Conservation (phyloP, 75 land plant genomes). For the Cryptomeria japonica region DNA sequence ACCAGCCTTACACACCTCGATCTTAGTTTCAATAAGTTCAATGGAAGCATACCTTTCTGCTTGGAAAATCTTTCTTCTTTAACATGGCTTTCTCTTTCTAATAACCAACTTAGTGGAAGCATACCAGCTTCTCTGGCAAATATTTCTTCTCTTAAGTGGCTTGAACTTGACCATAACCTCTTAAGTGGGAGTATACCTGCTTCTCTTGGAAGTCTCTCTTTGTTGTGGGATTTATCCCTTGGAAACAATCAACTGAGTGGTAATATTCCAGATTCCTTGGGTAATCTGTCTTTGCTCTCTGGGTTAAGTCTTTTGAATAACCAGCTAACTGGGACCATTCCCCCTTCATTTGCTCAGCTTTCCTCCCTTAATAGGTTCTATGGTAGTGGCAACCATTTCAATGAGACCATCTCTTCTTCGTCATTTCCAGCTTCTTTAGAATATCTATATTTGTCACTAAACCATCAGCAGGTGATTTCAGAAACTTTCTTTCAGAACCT, state of each 20-base stretch:
- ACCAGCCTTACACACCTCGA: not conserved
- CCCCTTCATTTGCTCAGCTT: not conserved
- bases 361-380: not conserved
- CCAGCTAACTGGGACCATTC: no score
- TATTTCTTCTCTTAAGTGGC: not conserved
- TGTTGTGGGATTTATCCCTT: not conserved
- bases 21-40: not conserved
- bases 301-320: not conserved
- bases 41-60: no score
- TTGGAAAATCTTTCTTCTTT: not conserved
- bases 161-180: not conserved
- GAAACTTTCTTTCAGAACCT: no score
- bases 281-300: not conserved
- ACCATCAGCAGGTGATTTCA: no score
- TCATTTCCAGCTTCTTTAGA: not conserved
- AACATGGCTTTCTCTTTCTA: not conserved
- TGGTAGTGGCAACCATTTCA: not conserved
- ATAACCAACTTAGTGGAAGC: not conserved
- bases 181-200: not conserved
- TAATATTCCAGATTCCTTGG: not conserved
- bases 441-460: not conserved
- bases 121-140: not conserved
- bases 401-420: not conserved
- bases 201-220: not conserved
- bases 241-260: not conserved